Conservation (phyloP, 2,329 filamentous ascomycete genomes). For the Aureobasidium sp. region DNA sequence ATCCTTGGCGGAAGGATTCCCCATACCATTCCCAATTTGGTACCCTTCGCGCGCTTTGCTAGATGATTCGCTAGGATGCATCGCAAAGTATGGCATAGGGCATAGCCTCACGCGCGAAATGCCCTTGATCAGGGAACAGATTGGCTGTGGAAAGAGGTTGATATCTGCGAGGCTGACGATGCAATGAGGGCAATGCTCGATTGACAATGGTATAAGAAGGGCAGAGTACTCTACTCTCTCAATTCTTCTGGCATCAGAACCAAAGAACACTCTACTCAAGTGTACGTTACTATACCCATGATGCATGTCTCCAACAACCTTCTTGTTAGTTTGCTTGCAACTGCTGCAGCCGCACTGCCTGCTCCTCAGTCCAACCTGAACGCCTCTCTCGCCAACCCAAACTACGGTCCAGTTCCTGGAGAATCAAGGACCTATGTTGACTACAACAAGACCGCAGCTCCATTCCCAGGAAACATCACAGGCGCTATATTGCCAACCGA, state of each 20-base stretch:
- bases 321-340: neutral
- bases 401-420: constrained; percentile 29
- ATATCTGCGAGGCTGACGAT: neutral
- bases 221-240: neutral
- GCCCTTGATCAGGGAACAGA: neutral
- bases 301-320: neutral
- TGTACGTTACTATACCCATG: neutral
- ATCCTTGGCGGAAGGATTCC: neutral
- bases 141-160: neutral
- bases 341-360: neutral
- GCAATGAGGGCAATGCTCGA: neutral
- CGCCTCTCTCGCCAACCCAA: constrained; percentile 20
- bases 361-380: neutral
- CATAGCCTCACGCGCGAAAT: neutral
- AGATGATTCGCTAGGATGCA: neutral
- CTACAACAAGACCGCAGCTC: constrained; percentile 28
- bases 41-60: neutral
- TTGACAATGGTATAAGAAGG: neutral
- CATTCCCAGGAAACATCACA: constrained; percentile 35
- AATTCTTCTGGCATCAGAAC: neutral
- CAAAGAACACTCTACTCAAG: neutral
- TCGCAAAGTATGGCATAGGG: neutral
- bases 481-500: constrained; percentile 28
- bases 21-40: neutral
- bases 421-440: constrained; percentile 26